Evolutionary conservation across 129 eudicot species (phyloP).

Genomic region (Chrysanthemum lavandulifolium): DNA sequence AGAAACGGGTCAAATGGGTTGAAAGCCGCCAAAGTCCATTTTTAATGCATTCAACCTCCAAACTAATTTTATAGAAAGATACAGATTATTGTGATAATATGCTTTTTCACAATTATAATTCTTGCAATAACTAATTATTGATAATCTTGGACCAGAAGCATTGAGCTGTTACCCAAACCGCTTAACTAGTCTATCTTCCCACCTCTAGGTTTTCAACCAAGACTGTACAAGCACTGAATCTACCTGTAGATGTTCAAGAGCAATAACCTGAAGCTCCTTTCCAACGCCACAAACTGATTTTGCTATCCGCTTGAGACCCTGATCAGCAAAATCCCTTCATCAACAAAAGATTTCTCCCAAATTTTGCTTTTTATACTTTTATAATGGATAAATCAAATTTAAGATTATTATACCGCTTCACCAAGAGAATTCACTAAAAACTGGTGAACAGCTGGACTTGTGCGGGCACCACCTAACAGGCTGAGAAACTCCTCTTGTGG

Average conservation of each 20-base stretch:
- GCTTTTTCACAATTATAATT: neutral
- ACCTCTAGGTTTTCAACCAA: neutral
- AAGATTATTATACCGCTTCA: constrained; percentile 66
- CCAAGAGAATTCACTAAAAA: constrained; percentile 90
- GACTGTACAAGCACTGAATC: constrained; percentile 3
- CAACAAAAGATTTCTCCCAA: constrained; percentile 5
- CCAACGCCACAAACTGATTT: constrained; percentile 84
- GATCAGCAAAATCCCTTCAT: constrained; percentile 26
- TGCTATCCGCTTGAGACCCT: constrained; percentile 92
- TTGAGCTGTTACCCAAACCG: constrained; percentile 1
- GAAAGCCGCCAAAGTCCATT: neutral
- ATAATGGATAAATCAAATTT: constrained; percentile 7
- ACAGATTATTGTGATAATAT: neutral
- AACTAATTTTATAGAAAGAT: no score
- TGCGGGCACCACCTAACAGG: constrained; percentile 95
- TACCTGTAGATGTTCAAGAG: constrained; percentile 95
- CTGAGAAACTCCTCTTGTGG: constrained; percentile 97
- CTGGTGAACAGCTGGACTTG: constrained; percentile 96
- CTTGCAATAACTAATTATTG: neutral
- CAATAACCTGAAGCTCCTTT: constrained; percentile 84
- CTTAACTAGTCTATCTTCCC: neutral
- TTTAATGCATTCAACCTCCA: neutral
- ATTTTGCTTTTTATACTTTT: constrained; percentile 5
- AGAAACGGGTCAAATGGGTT: neutral
- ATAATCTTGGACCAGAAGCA: no score